Base-by-base conservation (phyloP, 805 yeast genomes). In the Debaryomyces prosopidis region DNA sequence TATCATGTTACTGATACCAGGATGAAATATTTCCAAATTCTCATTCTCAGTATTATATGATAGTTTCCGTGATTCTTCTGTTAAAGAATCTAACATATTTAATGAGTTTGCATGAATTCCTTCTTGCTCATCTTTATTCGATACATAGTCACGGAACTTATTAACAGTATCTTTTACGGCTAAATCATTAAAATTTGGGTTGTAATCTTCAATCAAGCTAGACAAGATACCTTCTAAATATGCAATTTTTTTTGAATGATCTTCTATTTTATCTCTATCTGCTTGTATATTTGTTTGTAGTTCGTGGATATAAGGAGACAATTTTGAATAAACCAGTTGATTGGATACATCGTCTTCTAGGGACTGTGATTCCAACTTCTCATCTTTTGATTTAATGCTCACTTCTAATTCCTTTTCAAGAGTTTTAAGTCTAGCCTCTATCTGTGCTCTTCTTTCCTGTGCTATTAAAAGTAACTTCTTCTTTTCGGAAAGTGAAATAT, bases 121-220 rank as follows among this genome's bases (percentile, higher is more conserved):
- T 3, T 40, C 28, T 26, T 37, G 40, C 3, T 51, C 59, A 10
- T 55, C 64, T 34, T 68, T 63, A 50, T 76, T 75, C 9, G 78
- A 75, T 7, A 63, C 52, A 52, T 77, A 73, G 49, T 79, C 75
- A 37, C 77, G 79, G 58, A 64, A 85, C 0, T 69, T 68, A 15
- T 77, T 69, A 14, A 89, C 83, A 1, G 91, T 83, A 16, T 72
- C 77, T 61, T 89, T 89, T 15, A 91, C 97, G 0, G 91, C 95
- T 6, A 82, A 80, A 65, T 91, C 97, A 59, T 91, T 89, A 67
- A 89, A 81, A 56, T 89, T 86, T 39, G 87, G 88, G 55, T 89
- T 88, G 64, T 87, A 90, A n/a, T 78, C 77, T 2, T 70, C 58
- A 7, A 73, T 62, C 65, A 91, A 69, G 4, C 65, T 64, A 2